Conservation (phyloP, 2,329 filamentous ascomycete genomes). For the Eutypa lata region DNA sequence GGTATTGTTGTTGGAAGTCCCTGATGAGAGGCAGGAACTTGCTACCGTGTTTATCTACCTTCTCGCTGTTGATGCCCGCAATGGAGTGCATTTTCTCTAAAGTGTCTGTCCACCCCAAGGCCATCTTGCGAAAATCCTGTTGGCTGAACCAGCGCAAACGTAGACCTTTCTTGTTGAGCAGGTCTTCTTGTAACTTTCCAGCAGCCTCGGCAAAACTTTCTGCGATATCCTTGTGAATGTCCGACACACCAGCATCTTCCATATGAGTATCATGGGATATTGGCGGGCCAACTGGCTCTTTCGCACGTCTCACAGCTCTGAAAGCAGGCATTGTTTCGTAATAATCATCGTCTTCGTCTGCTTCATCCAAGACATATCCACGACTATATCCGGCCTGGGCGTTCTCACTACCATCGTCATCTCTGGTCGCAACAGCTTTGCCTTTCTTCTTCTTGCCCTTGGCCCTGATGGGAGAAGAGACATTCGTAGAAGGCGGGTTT, state of each 20-base stretch:
- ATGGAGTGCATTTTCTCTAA: slow-evolving; percentile 62
- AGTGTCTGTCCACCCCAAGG: slow-evolving; percentile 62
- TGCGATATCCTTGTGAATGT: slow-evolving; percentile 62
- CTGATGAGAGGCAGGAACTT: slow-evolving; percentile 59
- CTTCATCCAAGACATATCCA: slow-evolving; percentile 43
- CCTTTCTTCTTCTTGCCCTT: slow-evolving; percentile 32
- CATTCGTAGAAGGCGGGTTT: slow-evolving; percentile 40
- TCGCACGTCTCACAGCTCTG: slow-evolving; percentile 35
- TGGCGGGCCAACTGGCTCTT: slow-evolving; percentile 48
- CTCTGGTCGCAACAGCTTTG: slow-evolving; percentile 29
- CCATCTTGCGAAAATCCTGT: slow-evolving; percentile 69
- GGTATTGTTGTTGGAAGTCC: slow-evolving; percentile 43
- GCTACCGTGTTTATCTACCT: slow-evolving; percentile 59
- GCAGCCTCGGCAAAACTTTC: slow-evolving; percentile 63
- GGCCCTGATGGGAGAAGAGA: slow-evolving; percentile 50
- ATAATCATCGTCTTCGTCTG: slow-evolving; percentile 38
- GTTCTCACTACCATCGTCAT: slow-evolving; percentile 36
- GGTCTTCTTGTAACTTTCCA: slow-evolving; percentile 54
- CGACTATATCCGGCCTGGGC: slow-evolving; percentile 34
- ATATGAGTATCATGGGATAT: slow-evolving; percentile 57
- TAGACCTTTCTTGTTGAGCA: slow-evolving; percentile 58
- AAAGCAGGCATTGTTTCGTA: slow-evolving; percentile 40
- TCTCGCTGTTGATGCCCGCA: slow-evolving; percentile 58
- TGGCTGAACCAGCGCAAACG: slow-evolving; percentile 65
- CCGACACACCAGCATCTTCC: slow-evolving; percentile 44